Evolutionary conservation across 371 early-diverging fungal genomes (phyloP), one percentile per base, ranked within the genome.

Genomic region (Rhizopus arrhizus): DNA sequence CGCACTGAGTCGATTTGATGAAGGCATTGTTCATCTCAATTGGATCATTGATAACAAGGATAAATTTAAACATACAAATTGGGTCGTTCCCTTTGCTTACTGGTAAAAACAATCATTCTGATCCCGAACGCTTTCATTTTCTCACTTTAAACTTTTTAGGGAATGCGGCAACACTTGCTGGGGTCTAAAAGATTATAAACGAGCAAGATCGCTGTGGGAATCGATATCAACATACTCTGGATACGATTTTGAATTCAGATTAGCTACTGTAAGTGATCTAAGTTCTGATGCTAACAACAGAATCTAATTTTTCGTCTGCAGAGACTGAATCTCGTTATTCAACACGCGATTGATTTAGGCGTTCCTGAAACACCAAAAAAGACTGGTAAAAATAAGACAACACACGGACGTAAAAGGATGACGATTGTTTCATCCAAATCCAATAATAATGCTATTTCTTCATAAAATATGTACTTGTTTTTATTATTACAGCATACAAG

Each of bases 41-140:
- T 86, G 87, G 87, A 73, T 86, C 15, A 43, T 84, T 32, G 87
- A 85, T 35, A 78, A 83, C 52, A 70, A 74, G 12, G 69, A 73
- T 3, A 70, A 65, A 31, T 74, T 80, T 34, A 41, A 40, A 6
- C 67, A 70, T 3, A 84, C 85, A 38, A 77, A 73, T 7, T 86
- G 84, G 83, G 73, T 80, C 1, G 74, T 85, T 0, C 87, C 87
- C 8, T 86, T 80, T 62, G 83, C 85, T 0, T 73, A 74, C 34
- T 86, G 85, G 84, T 79, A 82, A 55, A 71, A 71, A 0, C 62
- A 41, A 12, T 15, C 6, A 36, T 29, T 10, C 12, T 32, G 22
- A 9, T 9, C 22, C 16, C 36, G n/a, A 13, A 16, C 34, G 33
- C 13, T 33, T 50, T 36, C 33, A 2, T n/a, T 22, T 22, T 22